phyloP scores from a whole-genome alignment of 495 filamentous ascomycete species.

The Penicillium samsonianum region DNA sequence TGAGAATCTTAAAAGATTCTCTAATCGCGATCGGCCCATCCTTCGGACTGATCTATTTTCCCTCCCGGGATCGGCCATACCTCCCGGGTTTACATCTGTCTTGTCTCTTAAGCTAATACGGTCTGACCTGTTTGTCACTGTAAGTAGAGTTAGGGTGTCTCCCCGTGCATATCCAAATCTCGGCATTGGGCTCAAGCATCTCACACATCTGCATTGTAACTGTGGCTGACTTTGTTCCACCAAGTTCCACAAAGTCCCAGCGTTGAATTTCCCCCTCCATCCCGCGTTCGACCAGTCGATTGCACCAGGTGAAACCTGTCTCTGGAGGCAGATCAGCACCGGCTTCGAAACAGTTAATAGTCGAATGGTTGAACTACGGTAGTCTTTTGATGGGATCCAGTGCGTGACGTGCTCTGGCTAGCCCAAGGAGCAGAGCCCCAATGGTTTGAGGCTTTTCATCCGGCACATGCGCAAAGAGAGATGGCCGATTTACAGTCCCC shows the following conservation, averaged over 20 bases:
- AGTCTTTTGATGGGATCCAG: slow-evolving; percentile 24
- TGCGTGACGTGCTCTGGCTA: slow-evolving; percentile 35
- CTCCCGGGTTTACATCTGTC: slow-evolving; percentile 17
- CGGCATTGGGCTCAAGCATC: slow-evolving; percentile 19
- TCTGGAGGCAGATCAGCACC: slow-evolving; percentile 1
- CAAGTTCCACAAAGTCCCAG: slow-evolving; percentile 17
- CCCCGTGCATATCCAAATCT: slow-evolving; percentile 27
- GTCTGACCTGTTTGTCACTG: slow-evolving; percentile 7
- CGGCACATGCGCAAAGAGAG: slow-evolving; percentile 17
- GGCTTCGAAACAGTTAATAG: background rate
- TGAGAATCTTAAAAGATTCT: slow-evolving; percentile 7
- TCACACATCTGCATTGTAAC: slow-evolving; percentile 28
- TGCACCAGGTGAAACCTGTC: background rate
- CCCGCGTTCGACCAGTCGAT: slow-evolving; percentile 2
- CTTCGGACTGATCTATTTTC: slow-evolving; percentile 13
- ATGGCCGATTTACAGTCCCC: slow-evolving; percentile 32
- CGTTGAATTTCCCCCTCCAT: slow-evolving; percentile 11
- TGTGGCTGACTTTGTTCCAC: slow-evolving; percentile 31
- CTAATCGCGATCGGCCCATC: slow-evolving; percentile 22
- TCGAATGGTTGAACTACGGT: slow-evolving; percentile 28
- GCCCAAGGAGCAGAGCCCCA: slow-evolving; percentile 23
- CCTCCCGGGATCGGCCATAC: slow-evolving; percentile 15
- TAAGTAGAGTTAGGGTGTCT: slow-evolving; percentile 18
- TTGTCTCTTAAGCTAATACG: slow-evolving; percentile 12
- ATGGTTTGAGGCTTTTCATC: slow-evolving; percentile 21